Conservation (phyloP, 345 rosid species). For the Gossypium bickii region DNA sequence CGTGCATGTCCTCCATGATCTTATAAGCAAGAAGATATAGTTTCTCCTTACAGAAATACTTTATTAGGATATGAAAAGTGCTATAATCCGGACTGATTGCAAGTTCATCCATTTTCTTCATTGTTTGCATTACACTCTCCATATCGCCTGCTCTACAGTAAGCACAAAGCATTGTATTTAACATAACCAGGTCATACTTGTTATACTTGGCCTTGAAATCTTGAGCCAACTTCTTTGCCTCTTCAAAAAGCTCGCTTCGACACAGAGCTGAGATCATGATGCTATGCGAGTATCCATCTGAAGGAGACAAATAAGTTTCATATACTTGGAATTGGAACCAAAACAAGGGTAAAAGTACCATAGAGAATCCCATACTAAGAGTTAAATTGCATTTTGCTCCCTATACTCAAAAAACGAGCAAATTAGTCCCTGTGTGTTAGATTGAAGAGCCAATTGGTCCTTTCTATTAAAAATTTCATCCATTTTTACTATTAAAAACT, state of each 20-base stretch:
- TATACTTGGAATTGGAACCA: not conserved
- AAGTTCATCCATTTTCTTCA: constrained; percentile 86
- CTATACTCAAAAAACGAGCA: too few species aligned
- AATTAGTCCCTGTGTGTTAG: too few species aligned
- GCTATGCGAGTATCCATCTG: constrained; percentile 93
- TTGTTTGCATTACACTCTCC: constrained; percentile 71
- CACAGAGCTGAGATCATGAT: constrained; percentile 90
- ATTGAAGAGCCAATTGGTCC: too few species aligned
- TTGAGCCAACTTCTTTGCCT: constrained; percentile 71
- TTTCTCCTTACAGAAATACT: constrained; percentile 79
- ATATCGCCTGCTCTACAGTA: constrained; percentile 90
- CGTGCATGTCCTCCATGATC: constrained; percentile 73
- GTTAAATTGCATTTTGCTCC: too few species aligned
- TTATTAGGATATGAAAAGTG: constrained; percentile 73
- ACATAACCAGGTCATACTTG: constrained; percentile 76
- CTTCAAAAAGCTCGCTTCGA: constrained; percentile 64
- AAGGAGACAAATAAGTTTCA: constrained; percentile 18
- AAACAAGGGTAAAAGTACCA: not conserved
- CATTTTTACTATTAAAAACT: too few species aligned
- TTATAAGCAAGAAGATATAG: constrained; percentile 76
- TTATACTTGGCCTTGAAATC: constrained; percentile 63
- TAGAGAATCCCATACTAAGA: too few species aligned
- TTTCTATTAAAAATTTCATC: too few species aligned
- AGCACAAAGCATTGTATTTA: constrained; percentile 81
- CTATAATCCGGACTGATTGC: constrained; percentile 66